A percentile compares a stretch with the other conserved stretches of the same genome.
These are phyloP conservation scores for Agastache rugosa DNA, from an alignment of 257 asterid species.

Conservation along the genomic window DNA sequence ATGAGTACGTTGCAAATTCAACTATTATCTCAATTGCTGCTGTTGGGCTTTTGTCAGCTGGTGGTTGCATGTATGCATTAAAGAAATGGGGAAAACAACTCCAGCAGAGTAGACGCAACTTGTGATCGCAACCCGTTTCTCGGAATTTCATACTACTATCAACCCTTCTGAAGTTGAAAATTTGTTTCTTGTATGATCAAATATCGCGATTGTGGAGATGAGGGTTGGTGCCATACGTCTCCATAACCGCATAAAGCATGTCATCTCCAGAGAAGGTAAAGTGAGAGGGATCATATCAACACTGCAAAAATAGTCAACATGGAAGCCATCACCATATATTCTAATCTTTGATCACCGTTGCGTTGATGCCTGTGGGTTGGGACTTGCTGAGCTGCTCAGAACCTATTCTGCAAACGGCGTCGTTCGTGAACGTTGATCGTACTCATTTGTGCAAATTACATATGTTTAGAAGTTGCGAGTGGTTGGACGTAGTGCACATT, in stretches of 20 bases:
- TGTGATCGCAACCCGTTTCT: constrained; percentile 39
- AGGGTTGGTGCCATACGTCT: background rate
- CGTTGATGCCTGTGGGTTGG: no score
- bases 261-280: background rate
- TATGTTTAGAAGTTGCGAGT: no score
- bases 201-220: background rate
- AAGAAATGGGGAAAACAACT: constrained; percentile 75
- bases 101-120: constrained; percentile 64
- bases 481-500: no score
- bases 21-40: constrained; percentile 59
- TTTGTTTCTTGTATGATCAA: constrained; percentile 9
- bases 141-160: background rate
- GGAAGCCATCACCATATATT: no score
- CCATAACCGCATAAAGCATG: background rate
- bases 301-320: no score
- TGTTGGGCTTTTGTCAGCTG: constrained; percentile 69
- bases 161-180: no score
- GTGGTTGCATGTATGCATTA: constrained; percentile 76
- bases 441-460: no score
- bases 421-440: no score
- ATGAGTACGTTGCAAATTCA: constrained; percentile 60
- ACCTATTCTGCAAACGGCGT: no score
- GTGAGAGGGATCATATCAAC: no score
- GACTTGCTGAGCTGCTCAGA: no score
- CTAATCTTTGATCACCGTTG: no score